phyloP scores from a whole-genome alignment of 495 filamentous ascomycete genomes.

The Chaetomium tenue region DNA sequence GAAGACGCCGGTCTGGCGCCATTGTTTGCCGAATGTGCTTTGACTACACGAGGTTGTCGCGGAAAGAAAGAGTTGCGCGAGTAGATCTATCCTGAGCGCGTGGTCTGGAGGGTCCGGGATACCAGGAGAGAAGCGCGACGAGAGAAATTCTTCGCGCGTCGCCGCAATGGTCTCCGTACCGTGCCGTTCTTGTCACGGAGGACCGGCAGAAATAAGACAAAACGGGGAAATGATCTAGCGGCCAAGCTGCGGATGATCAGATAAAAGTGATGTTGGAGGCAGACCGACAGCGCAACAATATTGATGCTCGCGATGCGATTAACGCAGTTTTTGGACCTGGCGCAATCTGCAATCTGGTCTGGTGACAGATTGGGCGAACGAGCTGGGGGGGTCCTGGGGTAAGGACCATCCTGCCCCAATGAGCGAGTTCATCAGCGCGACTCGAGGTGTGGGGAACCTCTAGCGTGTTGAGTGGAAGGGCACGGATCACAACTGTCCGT shows the following conservation, averaged over 20 bases:
- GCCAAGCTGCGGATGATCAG: background rate
- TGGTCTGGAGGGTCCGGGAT: background rate
- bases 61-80: background rate
- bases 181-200: background rate
- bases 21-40: conserved; percentile 39
- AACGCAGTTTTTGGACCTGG: conserved; percentile 21
- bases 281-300: conserved; percentile 11
- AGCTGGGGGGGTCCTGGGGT: conserved; percentile 32
- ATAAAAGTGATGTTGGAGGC: conserved; percentile 9
- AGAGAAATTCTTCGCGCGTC: conserved; percentile 39
- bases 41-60: background rate
- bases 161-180: conserved; percentile 20
- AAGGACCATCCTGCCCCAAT: background rate
- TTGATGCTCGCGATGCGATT: conserved; percentile 28
- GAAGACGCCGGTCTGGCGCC: conserved; percentile 60
- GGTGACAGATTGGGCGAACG: conserved; percentile 31
- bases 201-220: conserved; percentile 1
- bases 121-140: conserved; percentile 19
- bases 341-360: conserved; percentile 31
- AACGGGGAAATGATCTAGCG: conserved; percentile 5
- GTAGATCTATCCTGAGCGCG: background rate
- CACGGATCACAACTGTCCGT: conserved; percentile 29
- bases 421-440: conserved; percentile 29
- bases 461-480: conserved; percentile 24
- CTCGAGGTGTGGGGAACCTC: conserved; percentile 19